Percentiles rank a stretch among this genome's conserved stretches.
Conservation (phyloP, 108 stramenopile genomes). For the Cyclostephanos invisitatus region DNA sequence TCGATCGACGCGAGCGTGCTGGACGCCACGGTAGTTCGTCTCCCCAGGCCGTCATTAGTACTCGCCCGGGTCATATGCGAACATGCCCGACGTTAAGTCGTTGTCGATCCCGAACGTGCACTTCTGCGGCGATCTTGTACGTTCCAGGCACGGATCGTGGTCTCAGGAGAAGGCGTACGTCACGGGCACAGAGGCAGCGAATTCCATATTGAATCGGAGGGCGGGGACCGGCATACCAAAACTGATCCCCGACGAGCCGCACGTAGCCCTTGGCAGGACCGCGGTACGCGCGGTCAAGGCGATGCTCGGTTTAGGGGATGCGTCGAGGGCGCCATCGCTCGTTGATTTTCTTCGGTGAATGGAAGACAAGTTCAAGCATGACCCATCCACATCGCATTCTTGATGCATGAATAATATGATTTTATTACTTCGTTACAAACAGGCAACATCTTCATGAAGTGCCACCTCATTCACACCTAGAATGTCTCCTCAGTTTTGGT, state of each 20-base stretch:
- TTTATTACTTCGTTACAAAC: too few species aligned
- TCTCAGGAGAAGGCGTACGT: slow-evolving; percentile 88
- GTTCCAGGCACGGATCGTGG: slow-evolving; percentile 79
- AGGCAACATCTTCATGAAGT: too few species aligned
- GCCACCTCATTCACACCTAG: background rate
- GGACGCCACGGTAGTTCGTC: slow-evolving; percentile 66
- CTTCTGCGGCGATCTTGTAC: slow-evolving; percentile 78
- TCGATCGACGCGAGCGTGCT: slow-evolving; percentile 49
- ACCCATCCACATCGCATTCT: background rate
- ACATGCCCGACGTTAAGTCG: slow-evolving; percentile 63
- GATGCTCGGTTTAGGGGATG: slow-evolving; percentile 41
- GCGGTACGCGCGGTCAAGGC: slow-evolving; percentile 28
- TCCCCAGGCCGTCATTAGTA: slow-evolving; percentile 79
- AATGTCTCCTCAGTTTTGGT: background rate
- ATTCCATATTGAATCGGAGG: slow-evolving; percentile 46
- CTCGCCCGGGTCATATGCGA: slow-evolving; percentile 62
- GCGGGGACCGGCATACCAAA: slow-evolving; percentile 50
- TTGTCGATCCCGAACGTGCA: slow-evolving; percentile 58
- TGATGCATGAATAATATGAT: too few species aligned
- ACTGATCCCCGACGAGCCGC: slow-evolving; percentile 65
- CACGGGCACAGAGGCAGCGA: slow-evolving; percentile 77
- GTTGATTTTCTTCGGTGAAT: slow-evolving; percentile 61
- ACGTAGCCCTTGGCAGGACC: slow-evolving; percentile 63
- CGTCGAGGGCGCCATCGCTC: slow-evolving; percentile 48
- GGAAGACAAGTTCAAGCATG: background rate